Evolutionary conservation across 2,329 filamentous ascomycete genomes (phyloP).

Genomic region (Epichloe bromicola): DNA sequence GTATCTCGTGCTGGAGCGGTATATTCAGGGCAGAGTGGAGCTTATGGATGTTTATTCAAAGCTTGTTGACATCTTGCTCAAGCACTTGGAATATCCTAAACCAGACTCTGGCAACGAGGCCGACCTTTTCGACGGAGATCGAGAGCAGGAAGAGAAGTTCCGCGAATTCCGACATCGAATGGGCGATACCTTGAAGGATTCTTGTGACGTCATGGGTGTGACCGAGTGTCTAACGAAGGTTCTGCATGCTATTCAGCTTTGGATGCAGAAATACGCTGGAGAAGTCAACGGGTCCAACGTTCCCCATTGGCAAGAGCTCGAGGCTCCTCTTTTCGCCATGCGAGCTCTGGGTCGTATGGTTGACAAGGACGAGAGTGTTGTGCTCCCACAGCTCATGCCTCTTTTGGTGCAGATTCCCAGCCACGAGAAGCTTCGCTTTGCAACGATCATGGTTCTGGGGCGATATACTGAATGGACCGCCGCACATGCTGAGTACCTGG

Average conservation of each 20-base stretch:
- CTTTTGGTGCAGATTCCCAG: conserved; percentile 87
- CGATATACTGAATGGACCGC: conserved; percentile 98
- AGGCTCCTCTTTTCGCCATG: conserved; percentile 90
- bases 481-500: conserved; percentile 80
- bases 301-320: conserved; percentile 90
- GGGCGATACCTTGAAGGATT: conserved; percentile 95
- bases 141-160: conserved; percentile 94
- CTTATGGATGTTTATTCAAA: conserved; percentile 74
- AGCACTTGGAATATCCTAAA: conserved; percentile 75
- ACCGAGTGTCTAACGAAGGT: conserved; percentile 85
- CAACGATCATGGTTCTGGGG: conserved; percentile 93
- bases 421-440: conserved; percentile 96
- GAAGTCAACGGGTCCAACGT: conserved; percentile 63
- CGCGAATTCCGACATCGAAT: conserved; percentile 92
- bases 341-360: conserved; percentile 96
- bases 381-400: conserved; percentile 84
- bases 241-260: conserved; percentile 70
- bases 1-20: conserved; percentile 82
- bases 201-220: conserved; percentile 90
- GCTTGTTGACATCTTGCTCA: conserved; percentile 85
- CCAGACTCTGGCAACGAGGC: conserved; percentile 60
- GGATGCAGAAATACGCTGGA: conserved; percentile 72
- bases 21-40: conserved; percentile 66
- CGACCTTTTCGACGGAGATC: conserved; percentile 89
- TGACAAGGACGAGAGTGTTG: conserved; percentile 70